Base-by-base conservation (phyloP, 23 red algal species). In the Gracilariopsis chorda region DNA sequence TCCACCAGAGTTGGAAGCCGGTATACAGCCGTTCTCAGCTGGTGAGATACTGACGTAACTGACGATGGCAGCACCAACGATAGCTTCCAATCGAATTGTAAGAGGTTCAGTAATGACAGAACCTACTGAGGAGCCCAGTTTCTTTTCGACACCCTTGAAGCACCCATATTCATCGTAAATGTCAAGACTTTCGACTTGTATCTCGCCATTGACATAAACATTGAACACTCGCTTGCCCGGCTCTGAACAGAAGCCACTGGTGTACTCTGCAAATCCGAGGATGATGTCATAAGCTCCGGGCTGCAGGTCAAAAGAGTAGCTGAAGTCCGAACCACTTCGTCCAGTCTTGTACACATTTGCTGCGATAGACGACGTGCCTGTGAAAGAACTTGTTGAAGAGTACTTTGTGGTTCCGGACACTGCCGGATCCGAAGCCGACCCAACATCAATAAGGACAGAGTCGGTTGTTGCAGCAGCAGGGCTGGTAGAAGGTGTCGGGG, bases 191-290 rank as follows among this genome's bases (percentile, higher is more conserved):
- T 79, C 77, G 23, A 86, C 27, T 47, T 70, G 49, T 0, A 78
- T 53, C 81, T 58, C 68, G 39, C 49, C 80, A 41, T 77, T 78
- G 56, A 86, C 68, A 41, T 75, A 86, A 16, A 93, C 71, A 72
- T 84, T 79, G 74, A 93, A 93, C 19, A 93, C 90, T 13, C 90
- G 77, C 53, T 84, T 86, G 34, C 90, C 90, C 23, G 81, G 53
- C 12, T 67, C 80, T 7, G 51, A 51, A 29, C 80, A 84, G 33
- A 84, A 79, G 8, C 28, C 48, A 51, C 42, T 65, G 6, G 45
- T 72, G 3, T 78, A 68, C 43, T 93, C 90, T 23, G 81, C 74
- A 86, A 93, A 93, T 0, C 52, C 78, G 32, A 93, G 80, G 21
- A 69, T 29, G 2, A 93, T 40, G 48, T 83, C 43, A 40, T 93